These are phyloP conservation scores for Scolecobasidium constrictum DNA, from an alignment of 2,329 filamentous ascomycete species.

Conservation along the genomic window DNA sequence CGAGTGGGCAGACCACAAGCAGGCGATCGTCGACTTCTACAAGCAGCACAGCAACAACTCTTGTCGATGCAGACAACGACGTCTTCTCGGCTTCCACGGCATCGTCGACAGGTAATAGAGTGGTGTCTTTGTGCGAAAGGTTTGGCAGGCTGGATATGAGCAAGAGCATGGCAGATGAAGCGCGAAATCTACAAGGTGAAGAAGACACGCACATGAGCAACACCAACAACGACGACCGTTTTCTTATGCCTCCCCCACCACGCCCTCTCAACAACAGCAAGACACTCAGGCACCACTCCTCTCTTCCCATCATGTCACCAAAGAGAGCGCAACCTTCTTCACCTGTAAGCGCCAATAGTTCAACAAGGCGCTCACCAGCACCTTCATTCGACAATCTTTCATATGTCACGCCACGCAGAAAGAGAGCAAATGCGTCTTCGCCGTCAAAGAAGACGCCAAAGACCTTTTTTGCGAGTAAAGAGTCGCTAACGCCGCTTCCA, in stretches of 20 bases:
- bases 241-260: not conserved
- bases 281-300: not conserved
- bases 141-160: slow-evolving; percentile 18
- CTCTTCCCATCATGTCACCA: not conserved
- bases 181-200: not conserved
- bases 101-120: not conserved
- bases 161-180: not conserved
- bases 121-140: not conserved
- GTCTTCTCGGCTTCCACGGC: not conserved
- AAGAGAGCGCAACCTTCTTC: not conserved
- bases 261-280: not conserved
- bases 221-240: not conserved
- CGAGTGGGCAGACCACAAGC: too few relatives aligned
- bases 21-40: too few relatives aligned
- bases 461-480: slow-evolving; percentile 54
- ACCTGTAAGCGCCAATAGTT: too few relatives aligned
- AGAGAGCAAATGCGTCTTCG: not conserved
- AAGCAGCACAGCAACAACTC: too few relatives aligned
- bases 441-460: slow-evolving; percentile 13
- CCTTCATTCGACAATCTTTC: not conserved
- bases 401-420: not conserved
- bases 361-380: too few relatives aligned
- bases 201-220: not conserved
- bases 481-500: slow-evolving; percentile 49
- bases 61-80: too few relatives aligned